Evolutionary conservation across 257 asterid genomes (phyloP).

Genomic region (Petunia axillaris): DNA sequence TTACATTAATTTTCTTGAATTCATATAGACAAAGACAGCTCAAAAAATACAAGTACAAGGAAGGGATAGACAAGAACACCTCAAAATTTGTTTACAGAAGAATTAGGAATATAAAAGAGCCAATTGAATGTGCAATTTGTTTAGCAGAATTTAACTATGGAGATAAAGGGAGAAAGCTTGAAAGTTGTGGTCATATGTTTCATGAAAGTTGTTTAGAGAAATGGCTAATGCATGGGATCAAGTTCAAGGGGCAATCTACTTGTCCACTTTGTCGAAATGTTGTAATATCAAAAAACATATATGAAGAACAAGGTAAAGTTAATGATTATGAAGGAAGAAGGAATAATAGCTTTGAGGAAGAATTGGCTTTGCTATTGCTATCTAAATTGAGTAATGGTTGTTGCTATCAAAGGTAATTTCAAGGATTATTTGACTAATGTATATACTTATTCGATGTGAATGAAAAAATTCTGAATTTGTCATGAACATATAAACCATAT

Average conservation of each 20-base stretch:
- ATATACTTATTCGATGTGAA: too few relatives aligned
- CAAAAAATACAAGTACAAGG: background rate
- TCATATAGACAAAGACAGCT: background rate
- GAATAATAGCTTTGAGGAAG: slow-evolving; percentile 8
- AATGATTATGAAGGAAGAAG: background rate
- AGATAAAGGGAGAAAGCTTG: slow-evolving; percentile 22
- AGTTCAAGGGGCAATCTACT: background rate
- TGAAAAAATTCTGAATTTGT: too few relatives aligned
- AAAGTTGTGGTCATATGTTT: slow-evolving; percentile 3
- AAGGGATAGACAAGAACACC: background rate
- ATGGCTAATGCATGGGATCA: slow-evolving; percentile 24
- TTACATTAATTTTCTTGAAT: background rate
- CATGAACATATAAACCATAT: too few relatives aligned
- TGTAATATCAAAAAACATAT: background rate
- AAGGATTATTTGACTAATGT: too few relatives aligned
- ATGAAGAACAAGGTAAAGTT: background rate
- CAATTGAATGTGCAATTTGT: slow-evolving; percentile 19
- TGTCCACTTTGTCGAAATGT: slow-evolving; percentile 26
- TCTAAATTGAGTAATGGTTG: background rate
- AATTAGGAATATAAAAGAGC: background rate
- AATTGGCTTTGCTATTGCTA: slow-evolving; percentile 17
- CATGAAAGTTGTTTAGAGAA: slow-evolving; percentile 22
- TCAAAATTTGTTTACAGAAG: background rate
- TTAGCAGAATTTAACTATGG: slow-evolving; percentile 3
- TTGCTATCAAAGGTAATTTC: background rate